Evolutionary conservation across 2,329 filamentous ascomycete species (phyloP), one percentile per base, ranked within the genome.

Genomic region (Leptographium wingfieldii): DNA sequence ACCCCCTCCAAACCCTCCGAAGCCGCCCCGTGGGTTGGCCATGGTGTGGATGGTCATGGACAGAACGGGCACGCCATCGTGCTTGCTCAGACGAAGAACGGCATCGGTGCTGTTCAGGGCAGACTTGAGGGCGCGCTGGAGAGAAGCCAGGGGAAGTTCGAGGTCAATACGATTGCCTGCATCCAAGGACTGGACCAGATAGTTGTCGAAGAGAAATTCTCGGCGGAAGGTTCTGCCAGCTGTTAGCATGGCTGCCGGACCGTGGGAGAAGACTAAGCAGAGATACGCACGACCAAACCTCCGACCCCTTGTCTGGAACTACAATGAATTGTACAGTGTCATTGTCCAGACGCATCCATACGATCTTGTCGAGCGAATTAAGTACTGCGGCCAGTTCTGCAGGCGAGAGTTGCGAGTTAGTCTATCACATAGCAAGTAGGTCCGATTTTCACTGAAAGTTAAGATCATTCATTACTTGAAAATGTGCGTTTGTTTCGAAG

Each of bases 281-380:
- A 14, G 29, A 27, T 52, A 84, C 85, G 70, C 79, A 92, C 79
- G 91, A 90, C 94, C 94, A 99, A 59, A 97, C 92, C 78, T 97
- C 92, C 10, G 90, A 95, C 62, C 94, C 92, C 68, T 89, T 87
- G 70, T 96, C 91, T 0, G 94, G 92, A 63, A 97, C 92, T 68
- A 97, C 89, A 62, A 94, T 97, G 75, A 99, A 96, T 66, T 92
- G 91, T 60, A 92, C 86, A 59, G 86, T 86, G 61, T 92, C 86
- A 74, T 95, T 84, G 74, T 92, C 90, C 40, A 99, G 82, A 65
- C 91, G 88, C 64, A 96, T 80, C 91, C 92, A 96, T 54, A 89
- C 90, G 63, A 95, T 86, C 72, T 92, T 91, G 65, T 91, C 90
- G 38, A 87, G 75, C 2, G 83, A 82, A 60, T 78, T 81, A 63